Conservation (phyloP, 306 rosid genomes). For the Astragalus glycyphyllos region DNA sequence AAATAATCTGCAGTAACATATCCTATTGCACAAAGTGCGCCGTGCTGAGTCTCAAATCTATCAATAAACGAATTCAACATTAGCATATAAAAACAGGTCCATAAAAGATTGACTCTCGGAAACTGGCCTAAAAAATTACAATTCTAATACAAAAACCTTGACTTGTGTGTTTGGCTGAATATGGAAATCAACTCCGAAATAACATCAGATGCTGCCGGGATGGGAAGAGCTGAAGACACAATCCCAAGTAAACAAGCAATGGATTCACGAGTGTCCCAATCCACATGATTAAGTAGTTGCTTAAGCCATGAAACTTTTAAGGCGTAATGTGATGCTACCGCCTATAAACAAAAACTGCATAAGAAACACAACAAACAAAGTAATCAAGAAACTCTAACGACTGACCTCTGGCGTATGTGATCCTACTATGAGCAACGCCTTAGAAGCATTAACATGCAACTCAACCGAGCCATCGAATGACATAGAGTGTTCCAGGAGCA, state of each 20-base stretch:
- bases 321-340: slow-evolving; percentile 72
- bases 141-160: slow-evolving; percentile 61
- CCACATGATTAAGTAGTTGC: slow-evolving; percentile 80
- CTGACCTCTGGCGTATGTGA: slow-evolving; percentile 84
- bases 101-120: background rate
- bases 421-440: slow-evolving; percentile 77
- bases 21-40: slow-evolving; percentile 88
- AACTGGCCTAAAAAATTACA: slow-evolving; percentile 27
- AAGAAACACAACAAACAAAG: slow-evolving; percentile 40
- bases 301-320: slow-evolving; percentile 79
- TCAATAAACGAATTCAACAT: slow-evolving; percentile 43
- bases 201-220: slow-evolving; percentile 56
- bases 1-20: slow-evolving; percentile 80
- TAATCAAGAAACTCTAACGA: slow-evolving; percentile 39
- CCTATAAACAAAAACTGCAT: slow-evolving; percentile 59
- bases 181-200: slow-evolving; percentile 67
- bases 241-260: slow-evolving; percentile 92
- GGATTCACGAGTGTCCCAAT: slow-evolving; percentile 90
- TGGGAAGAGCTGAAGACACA: slow-evolving; percentile 78
- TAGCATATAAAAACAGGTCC: slow-evolving; percentile 28
- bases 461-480: slow-evolving; percentile 87
- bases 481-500: slow-evolving; percentile 84
- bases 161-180: slow-evolving; percentile 58
- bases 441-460: slow-evolving; percentile 85
- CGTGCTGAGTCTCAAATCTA: slow-evolving; percentile 95